Base-by-base conservation (phyloP, 306 rosid genomes). In the Chamaecrista fasciculata region DNA sequence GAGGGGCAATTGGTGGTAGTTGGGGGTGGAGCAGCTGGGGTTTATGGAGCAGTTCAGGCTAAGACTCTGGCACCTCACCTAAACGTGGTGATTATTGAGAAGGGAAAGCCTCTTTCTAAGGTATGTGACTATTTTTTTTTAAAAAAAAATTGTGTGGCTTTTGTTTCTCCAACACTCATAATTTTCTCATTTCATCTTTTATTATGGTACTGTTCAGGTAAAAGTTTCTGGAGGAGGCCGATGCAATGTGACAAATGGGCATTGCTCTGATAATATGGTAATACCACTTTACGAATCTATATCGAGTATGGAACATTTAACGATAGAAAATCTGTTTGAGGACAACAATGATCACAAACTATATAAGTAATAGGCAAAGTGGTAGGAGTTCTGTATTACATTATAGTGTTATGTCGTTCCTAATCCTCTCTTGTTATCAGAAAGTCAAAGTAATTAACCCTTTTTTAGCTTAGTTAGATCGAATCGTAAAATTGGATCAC, bases 1-100 rank as follows among this genome's bases (percentile, higher is more conserved):
- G 91, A 90, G 63, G 90, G 86, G 74, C 48, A 79, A 6, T 69
- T 93, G 80, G 96, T 85, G 57, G 97, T 93, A 10, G 96, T 88
- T 28, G 98, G 98, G 16, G 98, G 86, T 55, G 97, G 98, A 71
- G 97, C 97, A 43, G 97, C 98, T 23, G 98, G 98, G 46, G 88
- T 90, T 57, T 93, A 80, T 81, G 98, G 94, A 55, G 98, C 96
- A 49, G 80, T 93, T 80, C 88, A 86, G 77, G 98, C 96, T 8
- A 90, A 93, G 80, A 83, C 88, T 63, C 67, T 93, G 37, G 96
- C 97, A 21, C 89, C 96, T 31, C 53, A 86, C 63, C 87, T 93
- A 24, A 72, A 63, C 46, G 98, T 90, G 21, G 57, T 88, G 21
- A 73, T 93, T 75, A 65, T 90, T 74, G 98, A 93, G 83, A 86